Base-by-base conservation (phyloP, 83 land plant species). In the Picea mariana region DNA sequence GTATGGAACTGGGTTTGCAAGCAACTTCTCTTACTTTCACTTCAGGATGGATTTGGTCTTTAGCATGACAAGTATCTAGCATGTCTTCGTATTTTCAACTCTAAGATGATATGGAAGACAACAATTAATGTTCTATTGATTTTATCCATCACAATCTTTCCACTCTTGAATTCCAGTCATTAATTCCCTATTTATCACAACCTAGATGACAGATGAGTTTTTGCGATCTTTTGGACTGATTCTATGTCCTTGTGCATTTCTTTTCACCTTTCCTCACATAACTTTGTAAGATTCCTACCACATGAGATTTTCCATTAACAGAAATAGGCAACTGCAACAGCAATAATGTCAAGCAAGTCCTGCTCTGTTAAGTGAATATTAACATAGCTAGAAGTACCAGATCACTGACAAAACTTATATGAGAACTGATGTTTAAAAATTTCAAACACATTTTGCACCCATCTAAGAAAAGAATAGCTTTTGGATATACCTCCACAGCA, bases 401-500 rank as follows among this genome's bases (percentile, higher is more conserved):
- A 68, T 68, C 42, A 68, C 42, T 68, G 31, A 27, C 18, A 68
- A 68, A 27, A 16, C 20, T 12, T 34, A 5, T 34, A 5, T 0
- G 18, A 34, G 9, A 69, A 69, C 0, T 9, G 21, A 69, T 7
- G 42, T n/a, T 69, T 24, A 38, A 69, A 38, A 69, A 17, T 6
- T 17, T 38, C 47, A 38, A 40, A 68, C 20, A 17, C 73, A 12
- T 68, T 17, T 68, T 68, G 15, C 31, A 34, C 13, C 47, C 4
- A 55, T 4, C 78, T 68, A n/a, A 40, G 3, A 47, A 85, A 87
- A 23, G 23, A 78, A 42, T 9, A 44, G 11, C 16, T 9, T 60
- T 42, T 24, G 15, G 9, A 72, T n/a, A 76, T 69, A 80, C 96
- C 96, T 90, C 96, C 96, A 94, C 38, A 94, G 88, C 68, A 94